Base-by-base conservation (phyloP, 768 basidiomycete genomes). In the Pleurotus sapidus region DNA sequence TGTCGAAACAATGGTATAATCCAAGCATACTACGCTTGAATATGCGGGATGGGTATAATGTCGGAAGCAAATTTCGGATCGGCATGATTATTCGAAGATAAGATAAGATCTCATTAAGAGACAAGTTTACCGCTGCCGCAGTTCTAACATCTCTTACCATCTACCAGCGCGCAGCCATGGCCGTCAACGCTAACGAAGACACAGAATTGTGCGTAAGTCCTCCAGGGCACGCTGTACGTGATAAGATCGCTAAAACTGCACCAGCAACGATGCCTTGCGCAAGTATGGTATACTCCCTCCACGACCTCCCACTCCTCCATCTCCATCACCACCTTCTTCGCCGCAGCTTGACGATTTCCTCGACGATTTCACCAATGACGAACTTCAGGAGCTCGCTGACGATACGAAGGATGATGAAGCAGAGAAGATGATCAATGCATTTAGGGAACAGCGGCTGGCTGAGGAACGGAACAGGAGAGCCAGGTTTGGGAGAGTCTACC, bases 251-350 rank as follows among this genome's bases (percentile, higher is more conserved):
- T 24, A 27, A 18, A n/a, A 18, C n/a, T 49, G 6, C 55, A 57
- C n/a, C 66, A 98, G 95, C 74, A 95, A 96, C 71, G 95, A 98
- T 67, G 91, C 90, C 18, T 84, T 98, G 9, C 89, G 94, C 57
- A 94, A 94, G 64, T 84, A 95, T 64, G 95, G 95, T 15, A 95
- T 97, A 66, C 74, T 98, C 23, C 93, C 93, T 2, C 88, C 90
- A 0, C 84, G 80, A 49, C 82, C 85, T 53, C 71, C 82, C 3
- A 75, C 88, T 0, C 88, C 88, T 5, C 85, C 79, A 3, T 81
- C 87, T 0, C 93, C 93, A n/a, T 89, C 93, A 3, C 88, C 91
- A 4, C 90, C 91, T 1, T 79, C 88, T 3, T 85, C 91, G 0
- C 90, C 91, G 2, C 81, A 83, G 2, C 78, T 95, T 18, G 79